Percentiles rank a stretch among this genome's conserved stretches.
These are phyloP conservation scores for Metschnikowia dekortorum DNA, from an alignment of 805 yeast species.

Conservation along the genomic window DNA sequence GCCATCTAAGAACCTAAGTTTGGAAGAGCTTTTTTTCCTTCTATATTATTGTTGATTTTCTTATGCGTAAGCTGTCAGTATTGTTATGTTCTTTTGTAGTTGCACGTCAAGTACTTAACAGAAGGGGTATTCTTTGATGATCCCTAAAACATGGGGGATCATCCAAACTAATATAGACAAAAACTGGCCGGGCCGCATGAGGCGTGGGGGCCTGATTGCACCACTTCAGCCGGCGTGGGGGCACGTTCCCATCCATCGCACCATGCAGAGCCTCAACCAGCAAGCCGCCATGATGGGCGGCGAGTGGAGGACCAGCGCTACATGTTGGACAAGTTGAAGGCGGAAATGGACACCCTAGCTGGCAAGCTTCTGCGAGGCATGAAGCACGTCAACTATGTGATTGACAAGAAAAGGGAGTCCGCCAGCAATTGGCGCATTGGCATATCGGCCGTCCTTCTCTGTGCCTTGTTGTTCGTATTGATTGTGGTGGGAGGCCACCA, in stretches of 20 bases:
- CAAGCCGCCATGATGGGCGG: conserved; percentile 88
- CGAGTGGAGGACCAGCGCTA: conserved; percentile 86
- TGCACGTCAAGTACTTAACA: too few relatives aligned
- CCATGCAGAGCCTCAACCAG: conserved; percentile 76
- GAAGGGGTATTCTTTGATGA: too few relatives aligned
- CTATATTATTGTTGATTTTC: too few relatives aligned
- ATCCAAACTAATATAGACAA: too few relatives aligned
- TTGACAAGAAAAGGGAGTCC: conserved; percentile 73
- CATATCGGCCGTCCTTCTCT: conserved; percentile 64
- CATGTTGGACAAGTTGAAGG: conserved; percentile 76
- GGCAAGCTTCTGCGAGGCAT: conserved; percentile 70
- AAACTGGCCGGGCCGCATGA: too few relatives aligned
- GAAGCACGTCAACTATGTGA: conserved; percentile 70
- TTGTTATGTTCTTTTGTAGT: too few relatives aligned
- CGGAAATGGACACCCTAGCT: conserved; percentile 71
- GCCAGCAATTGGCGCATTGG: conserved; percentile 89
- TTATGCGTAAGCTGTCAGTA: too few relatives aligned
- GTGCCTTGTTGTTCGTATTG: conserved; percentile 68
- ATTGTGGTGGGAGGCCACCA: conserved; percentile 25
- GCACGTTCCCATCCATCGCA: conserved; percentile 66
- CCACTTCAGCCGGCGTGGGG: too few relatives aligned
- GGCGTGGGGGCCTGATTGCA: too few relatives aligned
- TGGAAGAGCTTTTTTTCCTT: too few relatives aligned
- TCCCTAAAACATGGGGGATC: too few relatives aligned
- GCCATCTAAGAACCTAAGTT: too few relatives aligned